A percentile compares a stretch with the other conserved stretches of the same genome.
phyloP scores from a whole-genome alignment of 257 asterid genomes.

The Striga asiatica region DNA sequence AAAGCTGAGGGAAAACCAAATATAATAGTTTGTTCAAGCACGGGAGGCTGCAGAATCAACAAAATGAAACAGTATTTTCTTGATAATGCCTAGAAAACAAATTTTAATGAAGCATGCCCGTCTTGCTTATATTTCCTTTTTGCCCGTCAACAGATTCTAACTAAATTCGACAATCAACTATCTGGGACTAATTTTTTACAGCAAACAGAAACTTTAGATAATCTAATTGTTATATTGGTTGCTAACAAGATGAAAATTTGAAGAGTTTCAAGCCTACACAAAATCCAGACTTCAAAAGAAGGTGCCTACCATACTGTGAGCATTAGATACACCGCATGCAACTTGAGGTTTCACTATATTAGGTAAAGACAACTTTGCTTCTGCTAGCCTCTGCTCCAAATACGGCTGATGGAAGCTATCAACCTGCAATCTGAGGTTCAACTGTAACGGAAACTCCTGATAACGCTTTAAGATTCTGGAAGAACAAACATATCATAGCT shows the following conservation, averaged over 20 bases:
- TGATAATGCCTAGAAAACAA: background rate
- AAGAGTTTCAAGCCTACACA: background rate
- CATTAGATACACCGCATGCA: slow-evolving; percentile 93
- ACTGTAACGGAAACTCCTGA: slow-evolving; percentile 19
- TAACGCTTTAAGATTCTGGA: slow-evolving; percentile 5
- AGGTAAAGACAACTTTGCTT: slow-evolving; percentile 66
- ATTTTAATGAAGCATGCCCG: too few relatives aligned
- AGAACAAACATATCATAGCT: background rate
- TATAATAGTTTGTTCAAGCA: background rate
- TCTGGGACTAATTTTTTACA: too few relatives aligned
- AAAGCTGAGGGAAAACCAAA: background rate
- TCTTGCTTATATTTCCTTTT: too few relatives aligned
- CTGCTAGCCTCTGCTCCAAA: slow-evolving; percentile 53
- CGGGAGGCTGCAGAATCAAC: slow-evolving; percentile 1
- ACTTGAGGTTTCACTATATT: slow-evolving; percentile 94
- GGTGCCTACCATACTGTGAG: slow-evolving; percentile 84
- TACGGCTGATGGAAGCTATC: slow-evolving; percentile 56
- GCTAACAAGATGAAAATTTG: background rate
- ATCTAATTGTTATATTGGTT: too few relatives aligned
- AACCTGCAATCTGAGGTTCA: slow-evolving; percentile 44
- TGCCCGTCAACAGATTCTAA: too few relatives aligned
- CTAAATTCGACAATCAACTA: too few relatives aligned
- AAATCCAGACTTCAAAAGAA: background rate
- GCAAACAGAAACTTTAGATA: too few relatives aligned
- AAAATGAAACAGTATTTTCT: background rate